Conservation (phyloP, 169 alveolate species). For the Amoebophrya sp. region DNA sequence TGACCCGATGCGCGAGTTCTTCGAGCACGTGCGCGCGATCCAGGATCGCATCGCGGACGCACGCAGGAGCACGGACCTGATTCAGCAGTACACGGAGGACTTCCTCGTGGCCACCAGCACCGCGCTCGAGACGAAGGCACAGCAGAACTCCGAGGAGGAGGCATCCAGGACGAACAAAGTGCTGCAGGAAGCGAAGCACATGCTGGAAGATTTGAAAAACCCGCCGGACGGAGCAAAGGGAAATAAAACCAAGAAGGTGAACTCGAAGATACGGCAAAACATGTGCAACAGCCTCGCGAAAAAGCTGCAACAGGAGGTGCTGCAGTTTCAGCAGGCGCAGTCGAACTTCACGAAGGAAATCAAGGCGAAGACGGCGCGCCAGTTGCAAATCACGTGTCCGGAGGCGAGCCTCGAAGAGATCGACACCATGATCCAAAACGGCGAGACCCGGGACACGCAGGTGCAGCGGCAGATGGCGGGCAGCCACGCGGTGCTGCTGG, state of each 20-base stretch:
- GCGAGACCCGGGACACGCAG: neutral
- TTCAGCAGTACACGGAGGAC: neutral
- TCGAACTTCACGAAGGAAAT: neutral
- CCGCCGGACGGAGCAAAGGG: neutral
- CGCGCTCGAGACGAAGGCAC: neutral
- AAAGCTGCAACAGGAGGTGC: neutral
- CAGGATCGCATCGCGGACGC: neutral
- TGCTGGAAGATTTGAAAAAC: neutral
- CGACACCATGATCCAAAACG: neutral
- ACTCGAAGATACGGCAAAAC: neutral
- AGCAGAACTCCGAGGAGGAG: neutral
- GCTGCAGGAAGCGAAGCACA: neutral
- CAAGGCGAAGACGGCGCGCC: constrained; percentile 23
- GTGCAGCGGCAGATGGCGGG: neutral
- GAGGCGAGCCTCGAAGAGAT: neutral
- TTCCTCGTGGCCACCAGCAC: neutral
- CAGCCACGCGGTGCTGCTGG: constrained; percentile 2
- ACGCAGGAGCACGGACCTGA: neutral
- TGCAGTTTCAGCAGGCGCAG: neutral
- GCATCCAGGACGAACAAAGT: neutral
- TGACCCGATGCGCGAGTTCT: neutral
- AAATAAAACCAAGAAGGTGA: neutral
- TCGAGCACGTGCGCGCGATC: neutral
- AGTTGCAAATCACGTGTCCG: neutral
- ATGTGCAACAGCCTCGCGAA: neutral